A percentile compares a stretch with the other conserved stretches of the same genome.
Conservation (phyloP, 129 eudicot genomes). For the Ambrosia trifida region DNA sequence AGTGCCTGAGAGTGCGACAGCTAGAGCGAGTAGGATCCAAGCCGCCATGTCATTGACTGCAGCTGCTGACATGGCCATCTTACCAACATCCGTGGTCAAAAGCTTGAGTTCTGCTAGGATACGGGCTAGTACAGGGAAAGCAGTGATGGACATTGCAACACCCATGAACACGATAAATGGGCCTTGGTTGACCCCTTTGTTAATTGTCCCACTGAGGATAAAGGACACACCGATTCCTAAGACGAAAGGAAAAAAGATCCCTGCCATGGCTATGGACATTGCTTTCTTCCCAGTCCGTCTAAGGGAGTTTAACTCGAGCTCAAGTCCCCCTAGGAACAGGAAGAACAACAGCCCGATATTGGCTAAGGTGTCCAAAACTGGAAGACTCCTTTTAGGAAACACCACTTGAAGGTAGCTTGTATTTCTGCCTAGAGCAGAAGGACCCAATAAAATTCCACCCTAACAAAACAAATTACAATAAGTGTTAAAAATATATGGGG, state of each 20-base stretch:
- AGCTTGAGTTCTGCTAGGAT: constrained; percentile 89
- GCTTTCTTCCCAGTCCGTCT: constrained; percentile 66
- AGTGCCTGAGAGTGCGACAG: constrained; percentile 69
- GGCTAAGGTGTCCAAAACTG: constrained; percentile 79
- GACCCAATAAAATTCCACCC: constrained; percentile 86
- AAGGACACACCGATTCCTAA: constrained; percentile 69
- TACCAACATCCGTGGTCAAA: constrained; percentile 72
- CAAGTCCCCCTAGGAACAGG: constrained; percentile 72
- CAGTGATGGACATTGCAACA: constrained; percentile 83
- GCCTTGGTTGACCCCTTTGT: constrained; percentile 47
- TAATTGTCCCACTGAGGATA: constrained; percentile 45
- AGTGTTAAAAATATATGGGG: too few relatives aligned
- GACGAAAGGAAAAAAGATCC: constrained; percentile 59
- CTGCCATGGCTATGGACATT: constrained; percentile 55
- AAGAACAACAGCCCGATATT: constrained; percentile 79
- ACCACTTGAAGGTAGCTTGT: constrained; percentile 44
- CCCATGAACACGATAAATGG: constrained; percentile 88
- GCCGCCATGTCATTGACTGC: constrained; percentile 88
- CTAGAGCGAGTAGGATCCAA: constrained; percentile 78
- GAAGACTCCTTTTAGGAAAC: constrained; percentile 62
- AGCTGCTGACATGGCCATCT: constrained; percentile 92
- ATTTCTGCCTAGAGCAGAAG: constrained; percentile 76
- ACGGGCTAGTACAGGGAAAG: constrained; percentile 85
- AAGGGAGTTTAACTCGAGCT: constrained; percentile 61
- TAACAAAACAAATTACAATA: constrained; percentile 13